These are phyloP conservation scores for Kazachstania bromeliacearum DNA, from an alignment of 805 yeast species.

Conservation along the genomic window DNA sequence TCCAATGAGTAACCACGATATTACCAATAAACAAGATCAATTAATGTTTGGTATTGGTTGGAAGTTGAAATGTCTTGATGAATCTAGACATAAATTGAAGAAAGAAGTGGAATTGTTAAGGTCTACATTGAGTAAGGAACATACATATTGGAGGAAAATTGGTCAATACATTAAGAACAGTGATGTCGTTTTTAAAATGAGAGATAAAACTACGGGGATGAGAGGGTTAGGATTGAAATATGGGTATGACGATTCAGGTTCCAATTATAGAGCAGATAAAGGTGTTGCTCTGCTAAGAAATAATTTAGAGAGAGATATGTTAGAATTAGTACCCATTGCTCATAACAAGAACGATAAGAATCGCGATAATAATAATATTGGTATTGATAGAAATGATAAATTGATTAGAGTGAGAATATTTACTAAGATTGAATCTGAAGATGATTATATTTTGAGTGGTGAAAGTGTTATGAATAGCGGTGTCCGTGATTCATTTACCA, in stretches of 20 bases:
- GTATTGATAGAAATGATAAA: constrained; percentile 25
- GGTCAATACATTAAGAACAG: constrained; percentile 20
- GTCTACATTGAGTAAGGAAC: constrained; percentile 51
- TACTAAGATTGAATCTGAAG: constrained; percentile 42
- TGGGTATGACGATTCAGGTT: constrained; percentile 89
- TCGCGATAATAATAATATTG: constrained; percentile 24
- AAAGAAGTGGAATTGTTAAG: constrained; percentile 43
- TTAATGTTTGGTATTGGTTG: constrained; percentile 48
- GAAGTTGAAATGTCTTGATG: constrained; percentile 64
- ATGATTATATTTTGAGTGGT: constrained; percentile 47
- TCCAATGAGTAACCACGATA: constrained; percentile 12
- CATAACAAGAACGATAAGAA: constrained; percentile 6
- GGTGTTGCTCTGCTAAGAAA: constrained; percentile 69
- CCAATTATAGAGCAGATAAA: constrained; percentile 52
- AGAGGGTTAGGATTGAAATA: constrained; percentile 67
- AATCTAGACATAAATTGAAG: constrained; percentile 43
- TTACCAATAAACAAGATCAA: constrained; percentile 19
- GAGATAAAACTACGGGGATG: constrained; percentile 45
- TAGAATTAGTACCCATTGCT: constrained; percentile 32
- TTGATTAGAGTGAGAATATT: constrained; percentile 52
- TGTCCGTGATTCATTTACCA: constrained; percentile 13
- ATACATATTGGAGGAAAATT: constrained; percentile 44
- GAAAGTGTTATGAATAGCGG: constrained; percentile 33
- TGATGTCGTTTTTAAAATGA: constrained; percentile 48
- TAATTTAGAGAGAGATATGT: constrained; percentile 29